Evolutionary conservation across 176 grass and related monocot genomes (phyloP).

Genomic region (Oropetium thomaeum): DNA sequence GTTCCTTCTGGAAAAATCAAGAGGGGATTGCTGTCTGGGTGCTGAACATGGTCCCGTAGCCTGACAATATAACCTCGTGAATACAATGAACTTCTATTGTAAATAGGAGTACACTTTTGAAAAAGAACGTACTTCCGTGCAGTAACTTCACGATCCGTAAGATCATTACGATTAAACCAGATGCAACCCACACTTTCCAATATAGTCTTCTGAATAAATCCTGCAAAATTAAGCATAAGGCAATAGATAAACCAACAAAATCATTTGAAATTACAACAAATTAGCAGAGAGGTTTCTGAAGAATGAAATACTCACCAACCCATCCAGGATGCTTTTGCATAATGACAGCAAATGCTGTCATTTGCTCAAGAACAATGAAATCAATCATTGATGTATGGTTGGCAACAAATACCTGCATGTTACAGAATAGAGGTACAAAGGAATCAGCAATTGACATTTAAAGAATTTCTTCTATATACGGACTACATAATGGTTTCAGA

Average conservation of each 20-base stretch:
- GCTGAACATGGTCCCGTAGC: conserved; percentile 84
- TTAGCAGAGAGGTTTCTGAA: conserved; percentile 1
- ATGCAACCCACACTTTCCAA: conserved; percentile 95
- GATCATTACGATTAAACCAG: conserved; percentile 96
- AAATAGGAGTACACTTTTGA: background rate
- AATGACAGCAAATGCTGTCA: conserved; percentile 99
- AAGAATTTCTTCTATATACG: background rate
- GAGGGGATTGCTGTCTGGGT: conserved; percentile 82
- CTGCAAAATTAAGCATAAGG: conserved; percentile 35
- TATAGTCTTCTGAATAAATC: conserved; percentile 96
- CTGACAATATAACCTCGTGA: conserved; percentile 33
- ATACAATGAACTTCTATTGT: background rate
- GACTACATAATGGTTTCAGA: background rate
- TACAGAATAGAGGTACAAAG: conserved; percentile 23
- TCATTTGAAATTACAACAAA: conserved; percentile 4
- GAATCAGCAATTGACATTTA: conserved; percentile 2
- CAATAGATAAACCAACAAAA: conserved; percentile 24
- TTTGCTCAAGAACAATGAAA: conserved; percentile 99
- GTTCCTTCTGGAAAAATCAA: conserved; percentile 98
- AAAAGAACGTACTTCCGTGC: conserved; percentile 58
- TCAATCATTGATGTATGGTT: conserved; percentile 99
- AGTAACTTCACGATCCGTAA: conserved; percentile 90
- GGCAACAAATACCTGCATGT: conserved; percentile 89
- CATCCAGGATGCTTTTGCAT: conserved; percentile 99
- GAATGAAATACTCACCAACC: conserved; percentile 65